Percentiles rank a stretch among this genome's conserved stretches.
Evolutionary conservation across 78 protist genomes (phyloP).

Genomic region (Paratrimastix pyriformis): DNA sequence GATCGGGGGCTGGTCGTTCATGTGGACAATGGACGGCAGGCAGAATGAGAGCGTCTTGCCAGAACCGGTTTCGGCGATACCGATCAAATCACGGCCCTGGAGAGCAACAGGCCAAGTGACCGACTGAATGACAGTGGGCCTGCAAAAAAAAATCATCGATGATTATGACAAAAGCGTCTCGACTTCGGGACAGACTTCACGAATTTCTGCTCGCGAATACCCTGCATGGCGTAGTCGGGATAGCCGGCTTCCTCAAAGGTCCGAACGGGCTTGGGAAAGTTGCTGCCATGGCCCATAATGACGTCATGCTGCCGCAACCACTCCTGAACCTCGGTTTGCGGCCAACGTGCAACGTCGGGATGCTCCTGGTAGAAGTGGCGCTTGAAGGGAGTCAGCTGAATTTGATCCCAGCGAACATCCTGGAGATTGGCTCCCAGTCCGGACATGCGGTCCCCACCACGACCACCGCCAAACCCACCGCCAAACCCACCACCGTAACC

Average conservation of each 20-base stretch:
- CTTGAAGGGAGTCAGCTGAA: too few relatives aligned
- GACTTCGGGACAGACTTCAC: too few relatives aligned
- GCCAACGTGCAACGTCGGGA: not conserved
- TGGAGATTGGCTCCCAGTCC: too few relatives aligned
- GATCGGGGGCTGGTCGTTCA: constrained; percentile 43
- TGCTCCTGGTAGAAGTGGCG: constrained; percentile 48
- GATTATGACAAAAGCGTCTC: not conserved
- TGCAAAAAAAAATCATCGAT: constrained; percentile 38
- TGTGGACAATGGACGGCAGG: constrained; percentile 77
- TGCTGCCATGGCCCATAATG: not conserved
- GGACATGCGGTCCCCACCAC: too few relatives aligned
- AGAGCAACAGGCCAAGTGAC: constrained; percentile 90
- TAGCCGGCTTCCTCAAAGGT: constrained; percentile 44
- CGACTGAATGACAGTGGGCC: constrained; percentile 89
- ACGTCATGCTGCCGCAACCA: not conserved
- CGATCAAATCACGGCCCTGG: constrained; percentile 72
- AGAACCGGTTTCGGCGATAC: constrained; percentile 90
- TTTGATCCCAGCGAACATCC: too few relatives aligned
- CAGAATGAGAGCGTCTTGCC: constrained; percentile 94
- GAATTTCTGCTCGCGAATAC: constrained; percentile 27
- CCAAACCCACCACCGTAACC: too few relatives aligned
- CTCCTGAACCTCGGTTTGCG: not conserved
- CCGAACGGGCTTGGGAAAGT: constrained; percentile 43
- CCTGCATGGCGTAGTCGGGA: constrained; percentile 19
- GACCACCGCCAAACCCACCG: too few relatives aligned